Evolutionary conservation across 2,329 filamentous ascomycete genomes (phyloP).

Genomic region (Aureobasidium sp.): DNA sequence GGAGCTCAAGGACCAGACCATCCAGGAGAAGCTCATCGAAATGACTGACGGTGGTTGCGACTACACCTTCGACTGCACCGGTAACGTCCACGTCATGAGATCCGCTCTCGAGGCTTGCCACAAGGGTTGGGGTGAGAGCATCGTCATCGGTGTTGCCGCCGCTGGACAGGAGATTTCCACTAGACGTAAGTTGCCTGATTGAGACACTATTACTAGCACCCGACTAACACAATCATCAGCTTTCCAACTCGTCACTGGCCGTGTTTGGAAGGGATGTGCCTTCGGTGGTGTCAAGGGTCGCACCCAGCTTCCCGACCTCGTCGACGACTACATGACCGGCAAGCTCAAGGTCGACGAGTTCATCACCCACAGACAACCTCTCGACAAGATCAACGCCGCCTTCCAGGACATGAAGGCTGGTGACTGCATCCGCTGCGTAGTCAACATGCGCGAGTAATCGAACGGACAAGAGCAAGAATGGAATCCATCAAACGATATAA

Average conservation of each 20-base stretch:
- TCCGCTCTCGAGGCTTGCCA: slow-evolving; percentile 94
- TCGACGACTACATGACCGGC: slow-evolving; percentile 81
- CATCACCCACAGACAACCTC: slow-evolving; percentile 86
- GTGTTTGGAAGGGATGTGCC: slow-evolving; percentile 95
- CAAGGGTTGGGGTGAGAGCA: slow-evolving; percentile 98
- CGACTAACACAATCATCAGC: slow-evolving; percentile 42
- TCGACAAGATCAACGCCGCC: slow-evolving; percentile 77
- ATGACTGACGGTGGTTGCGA: slow-evolving; percentile 98
- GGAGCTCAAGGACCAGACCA: slow-evolving; percentile 53
- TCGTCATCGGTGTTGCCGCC: slow-evolving; percentile 94
- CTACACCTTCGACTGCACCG: slow-evolving; percentile 99
- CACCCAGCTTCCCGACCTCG: slow-evolving; percentile 77
- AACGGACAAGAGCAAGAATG: neutral
- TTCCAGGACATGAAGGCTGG: slow-evolving; percentile 93
- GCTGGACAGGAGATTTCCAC: slow-evolving; percentile 94
- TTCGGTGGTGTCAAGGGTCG: slow-evolving; percentile 98
- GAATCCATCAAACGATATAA: slow-evolving; percentile 4
- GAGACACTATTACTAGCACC: neutral
- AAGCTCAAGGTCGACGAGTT: slow-evolving; percentile 98
- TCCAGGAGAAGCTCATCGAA: slow-evolving; percentile 88
- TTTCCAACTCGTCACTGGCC: slow-evolving; percentile 97
- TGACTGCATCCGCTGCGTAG: slow-evolving; percentile 93
- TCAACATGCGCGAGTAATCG: slow-evolving; percentile 46
- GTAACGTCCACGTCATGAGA: slow-evolving; percentile 92
- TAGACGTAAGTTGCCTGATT: slow-evolving; percentile 59